Evolutionary conservation across 805 yeast species (phyloP).

Genomic region (Candida silvatica): DNA sequence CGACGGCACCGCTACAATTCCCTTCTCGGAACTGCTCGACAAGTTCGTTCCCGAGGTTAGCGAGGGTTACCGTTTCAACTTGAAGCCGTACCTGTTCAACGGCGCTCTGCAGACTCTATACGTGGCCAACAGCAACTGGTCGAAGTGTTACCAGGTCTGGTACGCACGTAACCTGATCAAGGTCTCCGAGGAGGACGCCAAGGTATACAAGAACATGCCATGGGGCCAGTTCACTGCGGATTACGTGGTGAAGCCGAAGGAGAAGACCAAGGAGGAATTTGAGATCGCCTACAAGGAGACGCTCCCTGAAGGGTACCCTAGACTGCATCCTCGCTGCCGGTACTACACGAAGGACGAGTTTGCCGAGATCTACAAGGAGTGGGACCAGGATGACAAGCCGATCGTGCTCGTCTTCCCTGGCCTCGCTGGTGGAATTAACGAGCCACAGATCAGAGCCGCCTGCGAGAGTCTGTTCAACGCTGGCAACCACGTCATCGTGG

Average conservation of each 20-base stretch:
- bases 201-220: conserved; percentile 10
- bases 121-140: conserved; percentile 35
- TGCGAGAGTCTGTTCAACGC: conserved; percentile 32
- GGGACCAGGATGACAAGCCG: conserved; percentile 37
- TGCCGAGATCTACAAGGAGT: conserved; percentile 20
- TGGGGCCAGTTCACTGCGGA: conserved; percentile 40
- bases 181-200: conserved; percentile 11
- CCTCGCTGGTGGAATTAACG: conserved; percentile 74
- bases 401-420: conserved; percentile 62
- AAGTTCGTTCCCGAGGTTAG: conserved; percentile 31
- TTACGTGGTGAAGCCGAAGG: conserved; percentile 30
- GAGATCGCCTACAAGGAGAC: conserved; percentile 27
- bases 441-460: conserved; percentile 57
- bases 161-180: conserved; percentile 39
- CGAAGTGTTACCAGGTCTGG: conserved; percentile 30
- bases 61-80: conserved; percentile 28
- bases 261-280: conserved; percentile 18
- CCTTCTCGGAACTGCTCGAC: conserved; percentile 26
- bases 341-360: conserved; percentile 43
- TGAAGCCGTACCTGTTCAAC: conserved; percentile 37
- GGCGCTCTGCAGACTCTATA: conserved; percentile 45
- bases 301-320: conserved; percentile 44
- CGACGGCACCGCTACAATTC: conserved; percentile 13
- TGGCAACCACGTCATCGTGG: conserved; percentile 45
- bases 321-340: conserved; percentile 62